Percentiles rank a stretch among this genome's conserved stretches.
These are phyloP conservation scores for Sarocladium brachiariae DNA, from an alignment of 2,329 filamentous ascomycete genomes.

Conservation along the genomic window DNA sequence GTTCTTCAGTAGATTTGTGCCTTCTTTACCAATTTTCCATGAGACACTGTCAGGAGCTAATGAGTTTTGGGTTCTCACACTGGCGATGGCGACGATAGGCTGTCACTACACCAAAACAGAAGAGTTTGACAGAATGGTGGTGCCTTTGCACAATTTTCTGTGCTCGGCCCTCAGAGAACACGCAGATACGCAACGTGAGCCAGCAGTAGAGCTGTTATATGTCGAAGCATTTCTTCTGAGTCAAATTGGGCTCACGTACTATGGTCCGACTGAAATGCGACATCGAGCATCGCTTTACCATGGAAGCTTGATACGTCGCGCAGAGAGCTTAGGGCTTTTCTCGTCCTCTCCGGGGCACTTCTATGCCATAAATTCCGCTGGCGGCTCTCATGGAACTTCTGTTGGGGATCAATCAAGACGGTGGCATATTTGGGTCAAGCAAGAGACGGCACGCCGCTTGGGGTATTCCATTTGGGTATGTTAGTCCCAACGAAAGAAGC, in stretches of 20 bases:
- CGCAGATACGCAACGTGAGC: not conserved
- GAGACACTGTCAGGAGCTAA: slow-evolving; percentile 10
- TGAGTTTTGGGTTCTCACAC: slow-evolving; percentile 16
- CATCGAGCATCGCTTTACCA: not conserved
- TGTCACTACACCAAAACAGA: slow-evolving; percentile 18
- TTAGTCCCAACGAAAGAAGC: not conserved
- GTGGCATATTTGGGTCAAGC: slow-evolving; percentile 9
- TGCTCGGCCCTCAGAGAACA: slow-evolving; percentile 11
- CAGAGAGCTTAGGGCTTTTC: slow-evolving; percentile 8
- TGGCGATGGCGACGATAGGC: slow-evolving; percentile 18
- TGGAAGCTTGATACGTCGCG: not conserved
- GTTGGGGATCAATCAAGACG: not conserved
- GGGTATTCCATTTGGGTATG: slow-evolving; percentile 14
- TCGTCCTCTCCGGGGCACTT: not conserved
- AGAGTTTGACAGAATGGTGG: slow-evolving; percentile 16
- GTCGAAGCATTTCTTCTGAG: slow-evolving; percentile 1
- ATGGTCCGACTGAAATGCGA: not conserved
- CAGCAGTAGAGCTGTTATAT: not conserved
- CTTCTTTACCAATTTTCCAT: slow-evolving; percentile 25
- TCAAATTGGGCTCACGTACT: slow-evolving; percentile 1
- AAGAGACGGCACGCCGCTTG: slow-evolving; percentile 12
- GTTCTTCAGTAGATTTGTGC: slow-evolving; percentile 26
- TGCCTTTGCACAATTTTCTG: slow-evolving; percentile 19
- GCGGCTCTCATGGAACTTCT: not conserved
- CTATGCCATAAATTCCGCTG: not conserved